Base-by-base conservation (phyloP, 495 filamentous ascomycete genomes). In the Trichoderma erinaceum region DNA sequence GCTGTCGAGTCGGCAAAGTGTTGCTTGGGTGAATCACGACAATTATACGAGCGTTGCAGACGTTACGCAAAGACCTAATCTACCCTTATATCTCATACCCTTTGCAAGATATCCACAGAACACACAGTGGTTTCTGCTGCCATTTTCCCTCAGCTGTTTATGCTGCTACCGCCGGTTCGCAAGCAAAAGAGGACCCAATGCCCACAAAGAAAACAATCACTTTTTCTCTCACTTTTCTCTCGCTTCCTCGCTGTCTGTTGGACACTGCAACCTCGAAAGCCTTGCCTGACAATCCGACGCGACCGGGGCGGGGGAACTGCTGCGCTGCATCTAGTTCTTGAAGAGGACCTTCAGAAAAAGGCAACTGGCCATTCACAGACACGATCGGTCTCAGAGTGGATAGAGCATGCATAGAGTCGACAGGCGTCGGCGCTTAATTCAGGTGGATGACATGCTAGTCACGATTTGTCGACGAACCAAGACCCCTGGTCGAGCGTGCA, bases 401-500 rank as follows among this genome's bases (percentile, higher is more conserved):
- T 32, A 21, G 15, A 35, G 65, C 38, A 44, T 56, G 65, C 65
- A 67, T 67, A 46, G 52, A 56, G 44, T 52, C 44, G 65, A 67
- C 65, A 67, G 65, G 65, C 65, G 46, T 67, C 65, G 65, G 65
- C 65, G 65, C 65, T 67, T 67, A 67, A 67, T 67, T 67, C 44
- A 48, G 65, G 65, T 67, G 65, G 65, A 52, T 66, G 65, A 61
- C 56, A 61, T 61, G 56, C 56, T 61, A 61, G 56, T 61, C 56
- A 61, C 56, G 56, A 61, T 61, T 61, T 32, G 56, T 61, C 25
- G 56, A 29, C 56, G 56, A 61, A 61, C 56, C 25, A 61, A 11
- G 25, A 52, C 10, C 56, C 25, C 23, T 10, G 56, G 8, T 16
- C 2, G 50, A 56, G 50, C 25, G 27, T 61, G 56, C 23, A 61